A percentile compares a stretch with the other conserved stretches of the same genome.
phyloP scores from a whole-genome alignment of 306 rosid genomes.

The Cucumis hystrix region DNA sequence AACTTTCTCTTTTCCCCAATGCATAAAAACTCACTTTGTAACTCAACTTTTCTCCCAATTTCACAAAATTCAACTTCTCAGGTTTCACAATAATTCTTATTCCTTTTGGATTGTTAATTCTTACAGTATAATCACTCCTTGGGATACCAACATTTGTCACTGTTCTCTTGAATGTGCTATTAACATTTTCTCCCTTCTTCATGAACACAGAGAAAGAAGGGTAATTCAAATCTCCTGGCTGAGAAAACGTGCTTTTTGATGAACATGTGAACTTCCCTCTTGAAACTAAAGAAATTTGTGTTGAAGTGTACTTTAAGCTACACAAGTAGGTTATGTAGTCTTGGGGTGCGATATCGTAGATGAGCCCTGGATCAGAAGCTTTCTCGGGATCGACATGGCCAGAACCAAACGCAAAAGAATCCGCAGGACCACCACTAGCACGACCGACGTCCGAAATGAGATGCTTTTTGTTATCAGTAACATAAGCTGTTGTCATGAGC shows the following conservation, averaged over 20 bases:
- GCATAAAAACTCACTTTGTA: slow-evolving; percentile 37
- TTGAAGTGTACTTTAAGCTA: slow-evolving; percentile 38
- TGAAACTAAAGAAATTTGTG: slow-evolving; percentile 40
- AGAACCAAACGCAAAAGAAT: slow-evolving; percentile 49
- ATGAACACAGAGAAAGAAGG: slow-evolving; percentile 51
- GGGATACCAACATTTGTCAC: slow-evolving; percentile 46
- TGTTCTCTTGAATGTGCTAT: slow-evolving; percentile 34
- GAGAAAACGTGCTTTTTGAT: background rate
- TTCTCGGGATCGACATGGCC: slow-evolving; percentile 61
- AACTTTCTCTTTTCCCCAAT: slow-evolving; percentile 2
- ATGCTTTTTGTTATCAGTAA: slow-evolving; percentile 24
- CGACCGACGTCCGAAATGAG: slow-evolving; percentile 28
- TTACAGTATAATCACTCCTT: slow-evolving; percentile 35
- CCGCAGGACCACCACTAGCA: slow-evolving; percentile 19
- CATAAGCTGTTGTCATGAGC: slow-evolving; percentile 58
- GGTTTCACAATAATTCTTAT: slow-evolving; percentile 33
- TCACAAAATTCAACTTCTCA: slow-evolving; percentile 19
- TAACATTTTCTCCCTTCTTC: background rate
- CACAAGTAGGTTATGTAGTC: slow-evolving; percentile 47
- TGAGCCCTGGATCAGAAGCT: slow-evolving; percentile 54
- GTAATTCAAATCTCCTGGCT: slow-evolving; percentile 48
- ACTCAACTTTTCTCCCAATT: slow-evolving; percentile 35
- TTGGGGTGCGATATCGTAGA: slow-evolving; percentile 36
- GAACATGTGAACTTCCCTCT: slow-evolving; percentile 28
- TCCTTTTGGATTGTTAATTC: slow-evolving; percentile 37